A percentile compares a stretch with the other conserved stretches of the same genome.
Evolutionary conservation across 2,329 filamentous ascomycete species (phyloP).

Genomic region (Fusarium nodosum): DNA sequence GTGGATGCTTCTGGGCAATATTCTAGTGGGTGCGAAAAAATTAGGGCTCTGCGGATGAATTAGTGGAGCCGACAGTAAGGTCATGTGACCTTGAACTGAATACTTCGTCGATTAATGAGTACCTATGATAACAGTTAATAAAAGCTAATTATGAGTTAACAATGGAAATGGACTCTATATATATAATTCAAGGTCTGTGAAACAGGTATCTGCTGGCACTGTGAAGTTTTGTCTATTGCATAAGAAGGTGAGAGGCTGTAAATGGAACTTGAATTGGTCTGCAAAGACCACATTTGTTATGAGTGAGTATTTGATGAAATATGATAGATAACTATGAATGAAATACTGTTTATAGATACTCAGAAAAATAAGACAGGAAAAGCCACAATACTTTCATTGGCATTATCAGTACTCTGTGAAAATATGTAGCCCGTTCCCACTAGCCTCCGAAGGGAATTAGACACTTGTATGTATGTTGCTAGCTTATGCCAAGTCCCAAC

Average conservation of each 20-base stretch:
- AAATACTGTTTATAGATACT: neutral
- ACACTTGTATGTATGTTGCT: neutral
- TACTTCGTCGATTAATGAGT: neutral
- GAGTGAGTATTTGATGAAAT: neutral
- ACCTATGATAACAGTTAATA: neutral
- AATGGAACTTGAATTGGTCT: neutral
- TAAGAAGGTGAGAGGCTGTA: neutral
- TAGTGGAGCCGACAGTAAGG: neutral
- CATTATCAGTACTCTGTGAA: neutral
- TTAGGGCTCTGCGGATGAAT: conserved; percentile 52
- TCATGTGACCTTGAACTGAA: conserved; percentile 15
- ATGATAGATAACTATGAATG: neutral
- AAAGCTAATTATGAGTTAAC: neutral
- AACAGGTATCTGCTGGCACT: neutral
- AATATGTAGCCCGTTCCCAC: neutral
- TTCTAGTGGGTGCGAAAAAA: conserved; percentile 49
- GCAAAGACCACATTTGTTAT: neutral
- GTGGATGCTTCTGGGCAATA: conserved; percentile 21
- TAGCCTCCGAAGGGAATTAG: neutral
- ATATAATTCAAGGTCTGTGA: neutral
- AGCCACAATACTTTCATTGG: neutral
- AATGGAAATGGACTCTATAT: neutral
- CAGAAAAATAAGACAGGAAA: neutral
- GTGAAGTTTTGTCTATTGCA: neutral
- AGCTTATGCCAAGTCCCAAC: neutral